Base-by-base conservation (phyloP, 192 early-diverging fungal genomes). In the Spizellomyces punctatus region DNA sequence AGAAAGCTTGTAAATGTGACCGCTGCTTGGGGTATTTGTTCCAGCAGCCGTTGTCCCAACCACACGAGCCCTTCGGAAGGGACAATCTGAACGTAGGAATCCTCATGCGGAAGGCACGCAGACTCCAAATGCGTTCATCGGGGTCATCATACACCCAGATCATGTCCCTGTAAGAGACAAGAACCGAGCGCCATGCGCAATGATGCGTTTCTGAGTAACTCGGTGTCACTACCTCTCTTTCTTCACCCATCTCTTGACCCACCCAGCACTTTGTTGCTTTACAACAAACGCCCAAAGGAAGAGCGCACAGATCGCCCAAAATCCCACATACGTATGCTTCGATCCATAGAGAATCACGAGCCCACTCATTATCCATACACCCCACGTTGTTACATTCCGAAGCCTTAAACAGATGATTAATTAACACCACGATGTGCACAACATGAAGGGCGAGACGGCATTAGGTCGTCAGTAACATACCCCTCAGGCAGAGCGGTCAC, bases 321-420 rank as follows among this genome's bases (percentile, higher is more conserved):
- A 46, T 9, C 41, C 12, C 14, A 66, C 9, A 50, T 66, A 66
- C 5, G 64, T 66, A 41, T 42, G 7, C 43, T 46, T 41, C 4
- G 46, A 50, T 8, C 64, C 64, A 46, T 42, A 46, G 8, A 66
- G 48, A 66, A 66, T 22, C 14, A 66, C 43, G 9, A 66, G 6
- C 10, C 14, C 43, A 10, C 17, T 17, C n/a, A 14, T 46, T 9
- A 66, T 19, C 7, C 7, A 50, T 9, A 46, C 6, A 9, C 46
- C 47, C 0, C 41, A 14, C n/a, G 19, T 8, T 50, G 64, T 46
- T 46, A 50, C n/a, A 49, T 41, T 48, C 46, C 64, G 46, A 22
- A 19, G 12, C 14, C n/a, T 36, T 3, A 19, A 22, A 61, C 6
- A 66, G 64, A 22, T 19, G 5, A 46, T 10, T 49, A 14, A 7